Base-by-base conservation (phyloP, 495 filamentous ascomycete species). In the Terfezia boudieri region DNA sequence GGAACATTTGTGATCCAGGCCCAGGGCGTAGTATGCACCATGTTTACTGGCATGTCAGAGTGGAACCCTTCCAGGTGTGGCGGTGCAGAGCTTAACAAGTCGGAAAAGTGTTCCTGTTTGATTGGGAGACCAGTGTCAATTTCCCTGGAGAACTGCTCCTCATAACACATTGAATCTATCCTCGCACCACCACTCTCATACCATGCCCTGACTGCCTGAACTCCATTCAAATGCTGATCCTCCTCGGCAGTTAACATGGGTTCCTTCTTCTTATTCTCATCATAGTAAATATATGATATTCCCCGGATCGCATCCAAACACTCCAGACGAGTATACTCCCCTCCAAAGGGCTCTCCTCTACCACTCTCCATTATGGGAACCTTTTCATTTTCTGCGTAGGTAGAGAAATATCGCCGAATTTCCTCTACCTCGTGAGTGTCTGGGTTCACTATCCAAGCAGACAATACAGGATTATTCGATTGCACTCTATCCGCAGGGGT, bases 221-320 rank as follows among this genome's bases (percentile, higher is more conserved):
- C 12, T 46, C 41, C 41, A 46, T 46, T 46, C 14, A 14, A 14
- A 20, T 46, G 12, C 14, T 14, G 41, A 20, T 46, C 41, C 14
- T 46, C 41, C 12, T 46, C 41, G 1, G 17, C 4, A 4, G 41
- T 20, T 32, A 32, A 4, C 17, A 46, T 9, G 4, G 41, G 41
- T 20, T 46, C 41, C 17, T 20, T 46, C 8, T 14, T 43, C 53
- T 61, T 61, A 20, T 59, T 61, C 55, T 61, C 59, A 49, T 61
- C 59, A 41, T 62, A 61, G 41, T 61, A 61, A 55, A 61, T 51
- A 59, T 59, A 61, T 16, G 55, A 61, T 17, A 61, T 56, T 11
- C 60, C 60, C 37, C 60, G 61, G 32, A 61, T 59, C 36, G 61
- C 59, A 53, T 61, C 61, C 50, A 61, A 53, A 20, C 59, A 59